Evolutionary conservation across 2,329 filamentous ascomycete species (phyloP).

Genomic region (Lecanicillium sp.): DNA sequence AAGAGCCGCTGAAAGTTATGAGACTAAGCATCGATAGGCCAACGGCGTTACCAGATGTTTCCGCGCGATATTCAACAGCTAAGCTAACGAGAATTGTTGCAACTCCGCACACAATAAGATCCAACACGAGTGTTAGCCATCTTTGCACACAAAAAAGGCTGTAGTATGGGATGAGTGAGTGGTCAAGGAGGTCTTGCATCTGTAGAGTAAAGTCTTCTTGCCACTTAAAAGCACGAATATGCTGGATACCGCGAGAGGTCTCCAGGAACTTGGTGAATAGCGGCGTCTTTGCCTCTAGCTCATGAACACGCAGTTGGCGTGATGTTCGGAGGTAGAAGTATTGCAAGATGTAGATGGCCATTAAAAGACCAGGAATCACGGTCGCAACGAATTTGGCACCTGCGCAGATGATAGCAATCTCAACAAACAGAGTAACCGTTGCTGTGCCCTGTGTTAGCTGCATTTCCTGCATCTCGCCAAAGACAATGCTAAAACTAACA

Average conservation of each 20-base stretch:
- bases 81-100: constrained; percentile 21
- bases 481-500: no score
- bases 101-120: constrained; percentile 28
- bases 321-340: constrained; percentile 37
- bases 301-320: constrained; percentile 44
- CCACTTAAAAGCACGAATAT: constrained; percentile 17
- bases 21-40: neutral
- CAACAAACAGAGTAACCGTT: constrained; percentile 26
- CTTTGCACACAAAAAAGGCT: constrained; percentile 35
- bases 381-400: constrained; percentile 34
- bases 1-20: neutral
- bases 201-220: constrained; percentile 25
- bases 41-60: neutral
- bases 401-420: constrained; percentile 35
- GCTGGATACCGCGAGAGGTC: constrained; percentile 17
- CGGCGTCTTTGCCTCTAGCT: constrained; percentile 42
- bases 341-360: constrained; percentile 14
- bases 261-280: constrained; percentile 32
- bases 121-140: constrained; percentile 36
- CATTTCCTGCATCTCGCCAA: no score
- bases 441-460: no score
- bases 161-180: constrained; percentile 17
- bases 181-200: constrained; percentile 34
- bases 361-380: constrained; percentile 28
- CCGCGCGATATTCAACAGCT: constrained; percentile 12